Conservation (phyloP, 129 eudicot species). For the Mikania micrantha region DNA sequence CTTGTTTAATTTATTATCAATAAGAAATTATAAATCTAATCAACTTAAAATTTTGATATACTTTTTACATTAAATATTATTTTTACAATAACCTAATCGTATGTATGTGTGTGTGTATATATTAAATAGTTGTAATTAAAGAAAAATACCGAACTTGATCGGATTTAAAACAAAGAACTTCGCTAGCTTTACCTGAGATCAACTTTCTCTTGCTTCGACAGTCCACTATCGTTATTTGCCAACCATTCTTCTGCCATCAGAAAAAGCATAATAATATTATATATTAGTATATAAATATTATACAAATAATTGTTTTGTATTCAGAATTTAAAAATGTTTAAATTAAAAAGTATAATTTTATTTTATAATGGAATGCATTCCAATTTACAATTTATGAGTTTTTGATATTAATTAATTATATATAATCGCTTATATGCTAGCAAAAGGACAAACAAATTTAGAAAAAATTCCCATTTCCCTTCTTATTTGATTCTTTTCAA, state of each 20-base stretch:
- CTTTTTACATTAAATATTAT: no score
- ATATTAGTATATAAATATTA: neutral
- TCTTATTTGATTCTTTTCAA: neutral
- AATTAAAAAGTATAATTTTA: no score
- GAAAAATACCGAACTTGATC: neutral
- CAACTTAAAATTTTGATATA: no score
- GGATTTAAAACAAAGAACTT: neutral
- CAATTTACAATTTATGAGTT: no score
- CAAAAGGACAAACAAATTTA: neutral
- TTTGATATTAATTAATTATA: neutral
- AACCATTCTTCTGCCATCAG: conserved; percentile 49
- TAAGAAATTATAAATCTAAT: no score
- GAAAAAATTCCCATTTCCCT: neutral
- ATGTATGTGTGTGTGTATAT: no score
- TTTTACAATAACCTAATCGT: no score
- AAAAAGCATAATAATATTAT: neutral
- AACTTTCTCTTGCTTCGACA: conserved; percentile 28
- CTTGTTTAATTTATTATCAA: no score
- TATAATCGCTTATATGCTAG: neutral
- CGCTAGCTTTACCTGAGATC: conserved; percentile 59
- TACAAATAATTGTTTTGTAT: neutral
- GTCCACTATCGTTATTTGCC: conserved; percentile 28
- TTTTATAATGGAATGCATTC: no score
- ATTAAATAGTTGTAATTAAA: no score
- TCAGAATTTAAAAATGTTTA: neutral